These are phyloP conservation scores for Zostera marina DNA, from an alignment of 116 monocot species.

Conservation along the genomic window DNA sequence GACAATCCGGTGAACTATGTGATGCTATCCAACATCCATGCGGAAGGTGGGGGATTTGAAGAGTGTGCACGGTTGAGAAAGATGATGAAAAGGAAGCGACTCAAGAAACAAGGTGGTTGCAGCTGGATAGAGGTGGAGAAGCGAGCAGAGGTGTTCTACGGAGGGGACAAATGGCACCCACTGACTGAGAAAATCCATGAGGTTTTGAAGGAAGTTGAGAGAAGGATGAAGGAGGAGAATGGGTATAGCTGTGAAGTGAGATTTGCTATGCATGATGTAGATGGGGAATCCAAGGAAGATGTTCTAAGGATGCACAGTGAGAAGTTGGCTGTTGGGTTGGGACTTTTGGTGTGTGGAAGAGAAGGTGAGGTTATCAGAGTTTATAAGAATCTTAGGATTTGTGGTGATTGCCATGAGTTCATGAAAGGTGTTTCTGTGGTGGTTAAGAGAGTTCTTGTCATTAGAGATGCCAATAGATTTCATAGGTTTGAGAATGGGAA, in stretches of 20 bases:
- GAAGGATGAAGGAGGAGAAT: conserved; percentile 28
- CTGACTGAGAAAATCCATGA: conserved; percentile 12
- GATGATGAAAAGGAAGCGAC: conserved; percentile 20
- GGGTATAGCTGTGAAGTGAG: conserved; percentile 24
- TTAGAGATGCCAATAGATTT: conserved; percentile 45
- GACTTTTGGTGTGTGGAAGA: conserved; percentile 13
- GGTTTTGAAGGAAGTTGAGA: conserved; percentile 24
- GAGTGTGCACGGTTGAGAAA: conserved; percentile 25
- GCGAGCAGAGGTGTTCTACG: conserved; percentile 30
- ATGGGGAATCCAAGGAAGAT: conserved; percentile 39
- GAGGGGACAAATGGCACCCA: conserved; percentile 32
- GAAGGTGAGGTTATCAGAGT: conserved; percentile 25
- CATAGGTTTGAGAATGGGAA: conserved; percentile 36
- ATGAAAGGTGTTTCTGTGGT: conserved; percentile 38
- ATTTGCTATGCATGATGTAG: conserved; percentile 28
- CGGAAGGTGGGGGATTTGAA: conserved; percentile 21
- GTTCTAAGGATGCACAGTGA: conserved; percentile 35
- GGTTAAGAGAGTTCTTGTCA: conserved; percentile 23
- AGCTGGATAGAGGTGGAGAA: conserved; percentile 42
- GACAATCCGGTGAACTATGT: conserved; percentile 38
- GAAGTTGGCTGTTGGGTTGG: conserved; percentile 41
- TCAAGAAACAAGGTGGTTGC: conserved; percentile 40
- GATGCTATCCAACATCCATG: conserved; percentile 35
- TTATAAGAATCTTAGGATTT: conserved; percentile 50
- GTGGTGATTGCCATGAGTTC: conserved; percentile 52